Evolutionary conservation across 805 yeast genomes (phyloP), one percentile per base, ranked within the genome.

Genomic region (Hanseniaspora hatyaiensis): DNA sequence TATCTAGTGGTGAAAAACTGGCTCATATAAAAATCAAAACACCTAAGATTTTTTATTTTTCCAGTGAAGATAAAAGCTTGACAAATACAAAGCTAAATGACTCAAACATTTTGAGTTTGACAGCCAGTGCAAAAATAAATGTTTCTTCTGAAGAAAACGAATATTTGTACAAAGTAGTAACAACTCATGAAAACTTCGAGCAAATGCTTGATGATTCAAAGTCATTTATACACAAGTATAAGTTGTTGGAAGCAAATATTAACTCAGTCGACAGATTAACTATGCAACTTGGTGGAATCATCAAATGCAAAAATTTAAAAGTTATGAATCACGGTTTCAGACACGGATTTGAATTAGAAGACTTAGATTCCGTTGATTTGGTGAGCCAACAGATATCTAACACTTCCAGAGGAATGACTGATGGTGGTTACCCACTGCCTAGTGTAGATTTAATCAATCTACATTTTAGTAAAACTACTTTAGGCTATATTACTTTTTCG

Each of bases 311-410:
- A 1, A 70, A 73, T 48, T 74, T 84, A n/a, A 96, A 96, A 8
- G 77, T 87, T 0, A 66, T 94, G 8, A 94, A 96, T 6, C 75
- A 73, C 56, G 94, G 96, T 24, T 65, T 92, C 50, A 87, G 84
- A 55, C 72, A 74, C 50, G 98, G 98, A 0, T 94, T 94, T 62
- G 76, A 81, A 12, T 58, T 74, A 49, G 74, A 74, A 43, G 78
- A 79, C 60, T 62, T 76, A 30, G 65, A 66, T 24, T 59, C 64
- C 46, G 64, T 72, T 5, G 34, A 36, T 2, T 8, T 32, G n/a
- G 15, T 18, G 12, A 26, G 28, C 18, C 26, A 18, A 15, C 29
- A 24, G 9, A 12, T 29, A 2, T 26, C 3, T 62, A 67, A 36
- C 85, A 86, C 55, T 63, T 86, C 53, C 63, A 67, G 42, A 63